Conservation (phyloP, 2,329 filamentous ascomycete genomes). For the Ophioceras dolichostomum region DNA sequence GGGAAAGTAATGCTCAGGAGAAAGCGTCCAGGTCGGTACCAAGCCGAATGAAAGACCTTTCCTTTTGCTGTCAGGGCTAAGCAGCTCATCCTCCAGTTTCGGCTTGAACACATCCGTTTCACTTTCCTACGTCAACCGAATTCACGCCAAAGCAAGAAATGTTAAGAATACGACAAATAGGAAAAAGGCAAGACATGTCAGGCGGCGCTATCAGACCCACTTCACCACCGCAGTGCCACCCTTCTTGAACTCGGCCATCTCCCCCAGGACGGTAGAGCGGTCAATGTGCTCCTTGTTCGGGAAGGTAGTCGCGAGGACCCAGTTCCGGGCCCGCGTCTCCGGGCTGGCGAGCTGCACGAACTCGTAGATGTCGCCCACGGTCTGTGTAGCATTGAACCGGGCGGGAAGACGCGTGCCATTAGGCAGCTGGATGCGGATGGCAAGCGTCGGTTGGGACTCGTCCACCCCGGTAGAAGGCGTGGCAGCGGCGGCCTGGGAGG, state of each 20-base stretch:
- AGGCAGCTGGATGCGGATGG: slow-evolving; percentile 65
- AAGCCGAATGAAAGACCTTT: too few relatives aligned
- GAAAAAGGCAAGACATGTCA: slow-evolving; percentile 33
- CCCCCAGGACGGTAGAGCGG: slow-evolving; percentile 43
- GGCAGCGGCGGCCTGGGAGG: slow-evolving; percentile 16
- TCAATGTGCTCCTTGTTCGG: slow-evolving; percentile 71
- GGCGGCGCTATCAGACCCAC: slow-evolving; percentile 27
- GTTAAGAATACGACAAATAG: too few relatives aligned
- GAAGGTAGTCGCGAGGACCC: slow-evolving; percentile 72
- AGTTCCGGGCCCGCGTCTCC: slow-evolving; percentile 43
- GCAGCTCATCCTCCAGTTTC: too few relatives aligned
- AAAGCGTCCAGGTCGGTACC: too few relatives aligned
- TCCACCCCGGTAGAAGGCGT: slow-evolving; percentile 37
- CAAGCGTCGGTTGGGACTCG: slow-evolving; percentile 52
- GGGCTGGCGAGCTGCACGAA: slow-evolving; percentile 58
- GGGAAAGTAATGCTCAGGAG: too few relatives aligned
- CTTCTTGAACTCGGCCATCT: slow-evolving; percentile 53
- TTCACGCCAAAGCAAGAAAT: too few relatives aligned
- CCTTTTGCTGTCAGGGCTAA: too few relatives aligned
- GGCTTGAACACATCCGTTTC: too few relatives aligned
- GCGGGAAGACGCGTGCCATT: slow-evolving; percentile 68
- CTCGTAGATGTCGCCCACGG: slow-evolving; percentile 63
- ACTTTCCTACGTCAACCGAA: too few relatives aligned
- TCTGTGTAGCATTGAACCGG: slow-evolving; percentile 71
- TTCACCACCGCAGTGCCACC: slow-evolving; percentile 55